Conservation (phyloP, 805 yeast genomes). For the Candida xyloterini region DNA sequence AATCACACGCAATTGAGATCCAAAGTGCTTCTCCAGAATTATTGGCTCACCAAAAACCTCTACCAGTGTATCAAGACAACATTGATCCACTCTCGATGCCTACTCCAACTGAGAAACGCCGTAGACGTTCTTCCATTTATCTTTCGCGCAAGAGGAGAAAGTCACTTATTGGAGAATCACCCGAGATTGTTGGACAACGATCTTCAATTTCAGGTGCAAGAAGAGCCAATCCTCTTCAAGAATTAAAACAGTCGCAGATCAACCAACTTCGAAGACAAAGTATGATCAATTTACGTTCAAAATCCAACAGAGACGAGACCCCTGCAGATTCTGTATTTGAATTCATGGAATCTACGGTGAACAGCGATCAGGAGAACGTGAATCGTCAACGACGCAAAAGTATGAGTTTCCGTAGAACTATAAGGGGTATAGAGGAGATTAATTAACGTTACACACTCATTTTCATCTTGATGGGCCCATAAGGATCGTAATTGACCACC, state of each 20-base stretch:
- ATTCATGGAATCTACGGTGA: constrained; percentile 12
- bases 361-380: constrained; percentile 16
- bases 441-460: constrained; percentile 75
- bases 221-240: constrained; percentile 10
- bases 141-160: constrained; percentile 65
- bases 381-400: constrained; percentile 13
- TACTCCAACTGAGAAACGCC: constrained; percentile 34
- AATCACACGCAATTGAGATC: constrained; percentile 10
- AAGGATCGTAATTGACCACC: constrained; percentile 75
- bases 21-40: constrained; percentile 22
- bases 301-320: constrained; percentile 3
- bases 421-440: constrained; percentile 8
- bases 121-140: constrained; percentile 60
- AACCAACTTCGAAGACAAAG: constrained; percentile 11
- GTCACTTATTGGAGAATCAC: constrained; percentile 28
- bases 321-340: constrained; percentile 18
- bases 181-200: constrained; percentile 1
- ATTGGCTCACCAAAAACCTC: constrained; percentile 1
- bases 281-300: constrained; percentile 4
- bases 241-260: constrained; percentile 9
- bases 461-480: constrained; percentile 84
- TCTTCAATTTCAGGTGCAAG: constrained; percentile 4
- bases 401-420: constrained; percentile 8
- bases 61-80: constrained; percentile 13
- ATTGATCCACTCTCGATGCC: constrained; percentile 27